Percentiles rank a stretch among this genome's conserved stretches.
These are phyloP conservation scores for Chaetoceros muelleri DNA, from an alignment of 108 stramenopile species.

Conservation along the genomic window DNA sequence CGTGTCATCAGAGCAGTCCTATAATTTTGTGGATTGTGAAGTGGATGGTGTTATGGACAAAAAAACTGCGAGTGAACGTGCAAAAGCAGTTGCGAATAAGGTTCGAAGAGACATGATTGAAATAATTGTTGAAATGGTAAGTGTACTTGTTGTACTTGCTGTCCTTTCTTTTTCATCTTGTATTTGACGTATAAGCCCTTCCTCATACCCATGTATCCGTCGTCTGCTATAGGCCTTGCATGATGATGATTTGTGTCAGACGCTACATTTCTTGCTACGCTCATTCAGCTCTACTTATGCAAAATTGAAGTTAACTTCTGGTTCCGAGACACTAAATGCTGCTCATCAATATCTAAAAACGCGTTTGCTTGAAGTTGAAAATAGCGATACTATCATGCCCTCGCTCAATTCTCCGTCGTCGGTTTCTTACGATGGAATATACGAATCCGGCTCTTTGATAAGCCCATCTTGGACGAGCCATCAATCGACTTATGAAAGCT, in stretches of 20 bases:
- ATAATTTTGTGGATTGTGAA: too few species aligned
- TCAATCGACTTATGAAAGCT: background rate
- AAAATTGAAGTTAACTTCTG: background rate
- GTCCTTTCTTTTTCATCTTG: background rate
- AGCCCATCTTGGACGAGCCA: background rate
- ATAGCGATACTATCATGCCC: background rate
- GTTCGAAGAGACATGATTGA: conserved; percentile 21
- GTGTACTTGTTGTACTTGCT: background rate
- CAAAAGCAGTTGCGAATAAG: conserved; percentile 2
- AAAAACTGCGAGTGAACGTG: conserved; percentile 3
- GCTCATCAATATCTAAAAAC: background rate
- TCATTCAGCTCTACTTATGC: conserved; percentile 31
- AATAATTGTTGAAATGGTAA: conserved; percentile 23
- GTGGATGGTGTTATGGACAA: background rate
- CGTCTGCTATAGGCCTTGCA: conserved; percentile 20
- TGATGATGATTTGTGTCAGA: conserved; percentile 35
- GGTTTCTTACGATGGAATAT: background rate
- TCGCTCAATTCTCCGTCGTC: background rate
- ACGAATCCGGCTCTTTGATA: background rate
- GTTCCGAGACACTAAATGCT: background rate
- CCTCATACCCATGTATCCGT: too few species aligned
- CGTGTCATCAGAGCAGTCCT: background rate
- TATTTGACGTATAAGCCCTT: too few species aligned
- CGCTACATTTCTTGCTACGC: conserved; percentile 36
- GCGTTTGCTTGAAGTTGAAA: background rate